Base-by-base conservation (phyloP, 2,329 filamentous ascomycete species). In the Tolypocladium album region DNA sequence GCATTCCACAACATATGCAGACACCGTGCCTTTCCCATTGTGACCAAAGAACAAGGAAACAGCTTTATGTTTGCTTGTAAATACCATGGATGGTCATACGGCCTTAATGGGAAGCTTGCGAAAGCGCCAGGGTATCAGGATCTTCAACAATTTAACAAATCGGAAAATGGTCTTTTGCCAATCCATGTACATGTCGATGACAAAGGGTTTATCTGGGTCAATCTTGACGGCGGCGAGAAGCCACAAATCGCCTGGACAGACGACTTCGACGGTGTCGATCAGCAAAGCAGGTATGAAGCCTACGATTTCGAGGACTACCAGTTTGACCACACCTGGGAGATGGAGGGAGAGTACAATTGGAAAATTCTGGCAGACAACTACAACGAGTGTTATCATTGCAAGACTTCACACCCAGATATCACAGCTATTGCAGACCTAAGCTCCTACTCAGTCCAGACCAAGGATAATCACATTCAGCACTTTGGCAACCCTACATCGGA, bases 321-420 rank as follows among this genome's bases (percentile, higher is more conserved):
- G 20, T 85, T 84, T 63, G 82, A 85, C 64, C 81, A 85, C 67
- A 70, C 71, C 39, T 85, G 81, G 80, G 77, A 82, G 64, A 79
- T 83, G 77, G 77, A 82, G 56, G 79, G 78, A 0, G 75, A 78
- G 39, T 82, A 79, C 67, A 85, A 85, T 72, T 85, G 82, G 82
- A 85, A 85, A 72, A 79, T 81, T 31, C 69, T 84, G 39, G 78
- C 79, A 17, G 84, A 87, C 67, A 86, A 87, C 73, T 87, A 85
- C 75, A 87, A 87, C 68, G 83, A 84, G 67, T 87, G 83, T 67
- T 87, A 87, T 65, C 83, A 86, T 73, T 86, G 82, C 73, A 78
- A 79, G 57, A 81, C 79, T 0, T 79, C 82, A 2, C 83, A 86
- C 64, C 82, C 84, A 2, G 81, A 83, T 60, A 80, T 85, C 39